phyloP scores from a whole-genome alignment of 495 filamentous ascomycete genomes.

The Echria macrotheca region DNA sequence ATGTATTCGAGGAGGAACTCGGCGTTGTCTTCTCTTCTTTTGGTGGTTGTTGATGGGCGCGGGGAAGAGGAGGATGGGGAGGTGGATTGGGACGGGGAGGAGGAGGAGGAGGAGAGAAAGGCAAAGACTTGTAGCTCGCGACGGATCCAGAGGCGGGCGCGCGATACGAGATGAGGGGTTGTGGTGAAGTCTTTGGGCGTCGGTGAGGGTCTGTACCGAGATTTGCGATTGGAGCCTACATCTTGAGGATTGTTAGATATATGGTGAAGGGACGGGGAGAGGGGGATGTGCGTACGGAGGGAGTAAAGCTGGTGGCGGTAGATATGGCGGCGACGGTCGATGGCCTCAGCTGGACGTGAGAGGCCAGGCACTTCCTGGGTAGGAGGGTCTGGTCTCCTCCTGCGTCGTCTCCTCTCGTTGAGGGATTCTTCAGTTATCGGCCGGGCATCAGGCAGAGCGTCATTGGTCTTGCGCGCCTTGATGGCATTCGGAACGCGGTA shows the following conservation, averaged over 20 bases:
- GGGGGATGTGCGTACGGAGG: constrained; percentile 47
- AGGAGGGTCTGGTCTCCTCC: neutral
- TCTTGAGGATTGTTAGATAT: constrained; percentile 13
- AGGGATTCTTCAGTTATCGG: too few relatives aligned
- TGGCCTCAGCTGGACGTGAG: constrained; percentile 45
- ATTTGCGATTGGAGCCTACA: constrained; percentile 72
- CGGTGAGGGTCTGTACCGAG: constrained; percentile 70
- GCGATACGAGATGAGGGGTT: constrained; percentile 64
- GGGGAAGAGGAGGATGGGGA: too few relatives aligned
- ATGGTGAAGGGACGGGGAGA: neutral
- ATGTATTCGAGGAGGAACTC: constrained; percentile 91
- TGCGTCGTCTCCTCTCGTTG: neutral
- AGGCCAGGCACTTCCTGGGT: constrained; percentile 7
- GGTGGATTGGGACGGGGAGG: too few relatives aligned
- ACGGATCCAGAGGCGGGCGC: constrained; percentile 82
- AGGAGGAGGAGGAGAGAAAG: too few relatives aligned
- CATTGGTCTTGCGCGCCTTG: neutral
- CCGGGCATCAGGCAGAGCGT: too few relatives aligned
- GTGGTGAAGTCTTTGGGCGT: constrained; percentile 59
- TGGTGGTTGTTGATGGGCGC: neutral
- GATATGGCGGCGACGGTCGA: constrained; percentile 65
- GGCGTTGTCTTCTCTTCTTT: constrained; percentile 74
- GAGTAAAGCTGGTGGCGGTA: constrained; percentile 76
- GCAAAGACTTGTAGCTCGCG: constrained; percentile 84
- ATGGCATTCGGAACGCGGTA: constrained; percentile 30